Conservation (phyloP, 164 flowering plant genomes). For the Annona squamosa region DNA sequence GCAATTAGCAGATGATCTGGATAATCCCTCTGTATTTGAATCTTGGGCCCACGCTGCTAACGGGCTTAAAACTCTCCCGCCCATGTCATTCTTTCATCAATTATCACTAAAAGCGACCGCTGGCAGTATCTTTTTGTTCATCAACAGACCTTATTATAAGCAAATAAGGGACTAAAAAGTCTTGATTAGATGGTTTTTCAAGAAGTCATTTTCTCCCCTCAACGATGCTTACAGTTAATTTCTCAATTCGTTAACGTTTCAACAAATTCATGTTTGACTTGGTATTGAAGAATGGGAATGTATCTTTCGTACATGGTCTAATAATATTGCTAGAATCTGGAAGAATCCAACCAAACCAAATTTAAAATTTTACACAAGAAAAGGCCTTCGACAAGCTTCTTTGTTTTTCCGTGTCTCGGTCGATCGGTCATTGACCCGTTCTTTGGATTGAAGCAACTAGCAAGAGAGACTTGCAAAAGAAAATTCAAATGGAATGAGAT, state of each 20-base stretch:
- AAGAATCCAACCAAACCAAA: conserved; percentile 3
- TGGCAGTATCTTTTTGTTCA: not conserved
- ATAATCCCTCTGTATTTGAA: too few species aligned
- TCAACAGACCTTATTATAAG: not conserved
- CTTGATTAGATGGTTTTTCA: not conserved
- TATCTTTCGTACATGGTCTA: not conserved
- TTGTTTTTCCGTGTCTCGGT: not conserved
- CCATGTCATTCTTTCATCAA: too few species aligned
- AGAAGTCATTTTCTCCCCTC: not conserved
- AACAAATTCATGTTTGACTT: not conserved
- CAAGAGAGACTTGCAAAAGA: not conserved
- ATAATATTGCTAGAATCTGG: not conserved
- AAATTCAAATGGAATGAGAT: not conserved
- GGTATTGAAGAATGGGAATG: not conserved
- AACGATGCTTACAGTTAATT: not conserved
- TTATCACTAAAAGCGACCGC: not conserved
- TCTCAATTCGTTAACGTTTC: not conserved
- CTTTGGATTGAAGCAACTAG: not conserved
- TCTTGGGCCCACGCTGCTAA: too few species aligned
- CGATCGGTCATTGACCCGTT: not conserved
- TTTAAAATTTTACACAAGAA: not conserved
- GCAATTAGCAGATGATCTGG: too few species aligned
- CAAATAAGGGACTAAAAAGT: not conserved
- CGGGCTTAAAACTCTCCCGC: too few species aligned
- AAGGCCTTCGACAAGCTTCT: not conserved